Conservation (phyloP, 441 rosid genomes). For the Corymbia citriodora region DNA sequence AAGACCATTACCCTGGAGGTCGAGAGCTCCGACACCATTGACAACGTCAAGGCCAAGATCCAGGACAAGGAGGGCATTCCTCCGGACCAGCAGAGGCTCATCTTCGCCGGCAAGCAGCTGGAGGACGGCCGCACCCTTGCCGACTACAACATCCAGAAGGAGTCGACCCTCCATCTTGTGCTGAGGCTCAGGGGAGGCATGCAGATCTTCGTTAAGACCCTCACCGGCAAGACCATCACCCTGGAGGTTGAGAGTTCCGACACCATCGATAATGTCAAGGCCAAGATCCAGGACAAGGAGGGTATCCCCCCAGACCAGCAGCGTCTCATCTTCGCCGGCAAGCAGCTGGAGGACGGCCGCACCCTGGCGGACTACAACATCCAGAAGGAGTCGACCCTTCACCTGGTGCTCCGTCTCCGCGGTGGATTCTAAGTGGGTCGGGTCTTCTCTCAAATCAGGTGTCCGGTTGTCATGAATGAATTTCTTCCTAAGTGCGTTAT, state of each 20-base stretch:
- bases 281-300: no score
- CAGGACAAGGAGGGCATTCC: not conserved
- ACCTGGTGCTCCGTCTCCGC: not conserved
- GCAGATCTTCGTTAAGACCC: no score
- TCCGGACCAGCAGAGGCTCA: not conserved
- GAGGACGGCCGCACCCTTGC: not conserved
- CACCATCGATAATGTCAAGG: no score
- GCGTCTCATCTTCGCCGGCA: no score
- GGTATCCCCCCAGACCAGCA: no score
- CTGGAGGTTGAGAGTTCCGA: no score
- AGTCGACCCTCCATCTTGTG: not conserved
- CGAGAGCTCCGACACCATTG: not conserved
- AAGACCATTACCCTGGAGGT: not conserved
- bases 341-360: no score
- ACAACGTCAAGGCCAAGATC: not conserved
- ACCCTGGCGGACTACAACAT: not conserved
- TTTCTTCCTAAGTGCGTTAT: not conserved
- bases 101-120: not conserved
- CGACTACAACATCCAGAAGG: not conserved
- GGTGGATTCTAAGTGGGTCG: not conserved
- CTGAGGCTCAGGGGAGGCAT: no score
- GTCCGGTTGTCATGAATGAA: fast-evolving
- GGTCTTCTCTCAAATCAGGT: no score
- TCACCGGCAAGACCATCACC: no score
- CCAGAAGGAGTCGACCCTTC: not conserved